Conservation (phyloP, 495 filamentous ascomycete species). For the Penicillium cosmopolitanum region DNA sequence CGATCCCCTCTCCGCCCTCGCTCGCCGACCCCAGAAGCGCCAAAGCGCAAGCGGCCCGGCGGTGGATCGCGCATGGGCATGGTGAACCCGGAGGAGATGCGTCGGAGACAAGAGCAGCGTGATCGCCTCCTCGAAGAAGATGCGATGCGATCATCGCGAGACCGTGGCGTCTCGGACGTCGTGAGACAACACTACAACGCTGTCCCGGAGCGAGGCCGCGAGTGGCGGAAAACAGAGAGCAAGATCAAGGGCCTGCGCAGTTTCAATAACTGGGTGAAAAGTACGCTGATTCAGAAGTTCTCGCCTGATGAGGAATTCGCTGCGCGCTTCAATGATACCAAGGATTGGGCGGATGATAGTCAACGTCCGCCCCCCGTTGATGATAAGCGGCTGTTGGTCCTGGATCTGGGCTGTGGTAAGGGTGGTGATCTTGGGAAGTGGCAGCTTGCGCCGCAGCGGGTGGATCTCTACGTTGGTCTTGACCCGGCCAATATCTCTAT, state of each 20-base stretch:
- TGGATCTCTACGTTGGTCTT: constrained; percentile 88
- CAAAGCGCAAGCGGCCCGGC: constrained; percentile 85
- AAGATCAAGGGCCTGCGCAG: constrained; percentile 91
- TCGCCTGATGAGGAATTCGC: constrained; percentile 76
- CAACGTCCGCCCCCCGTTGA: constrained; percentile 47
- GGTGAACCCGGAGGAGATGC: constrained; percentile 68
- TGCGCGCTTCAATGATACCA: constrained; percentile 40
- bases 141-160: constrained; percentile 48
- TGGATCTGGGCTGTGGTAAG: constrained; percentile 96
- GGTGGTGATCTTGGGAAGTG: constrained; percentile 95
- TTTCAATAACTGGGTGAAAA: constrained; percentile 99
- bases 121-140: constrained; percentile 62
- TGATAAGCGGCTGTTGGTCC: constrained; percentile 66
- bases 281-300: constrained; percentile 94
- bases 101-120: constrained; percentile 66
- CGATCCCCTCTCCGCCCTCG: constrained; percentile 42
- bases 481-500: constrained; percentile 93
- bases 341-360: constrained; percentile 55
- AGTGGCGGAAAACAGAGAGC: constrained; percentile 92
- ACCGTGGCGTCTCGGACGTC: constrained; percentile 74
- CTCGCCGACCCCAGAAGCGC: constrained; percentile 52
- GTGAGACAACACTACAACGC: constrained; percentile 94
- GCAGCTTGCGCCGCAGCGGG: constrained; percentile 82
- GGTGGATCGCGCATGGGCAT: constrained; percentile 76
- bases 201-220: constrained; percentile 82